Conservation (phyloP, 768 basidiomycete genomes). For the Hebeloma cylindrosporum region DNA sequence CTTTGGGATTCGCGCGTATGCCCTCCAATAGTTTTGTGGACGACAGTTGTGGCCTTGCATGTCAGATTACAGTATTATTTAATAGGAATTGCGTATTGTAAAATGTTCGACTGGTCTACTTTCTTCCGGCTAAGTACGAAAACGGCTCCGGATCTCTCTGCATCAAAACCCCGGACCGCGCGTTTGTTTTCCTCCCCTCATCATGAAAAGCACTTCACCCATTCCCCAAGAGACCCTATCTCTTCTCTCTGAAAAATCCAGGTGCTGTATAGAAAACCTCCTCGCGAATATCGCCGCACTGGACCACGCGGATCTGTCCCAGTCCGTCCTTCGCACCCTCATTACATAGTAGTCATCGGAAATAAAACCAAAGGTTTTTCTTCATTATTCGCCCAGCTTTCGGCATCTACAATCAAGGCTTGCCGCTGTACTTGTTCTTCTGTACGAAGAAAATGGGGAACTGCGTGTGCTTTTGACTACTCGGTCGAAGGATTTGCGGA, state of each 20-base stretch:
- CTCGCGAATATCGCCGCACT: conserved; percentile 23
- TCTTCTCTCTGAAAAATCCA: conserved; percentile 27
- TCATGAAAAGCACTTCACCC: background rate
- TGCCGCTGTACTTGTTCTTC: conserved; percentile 76
- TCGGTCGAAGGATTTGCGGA: conserved; percentile 70
- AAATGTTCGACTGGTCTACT: too few relatives aligned
- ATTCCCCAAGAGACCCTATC: conserved; percentile 22
- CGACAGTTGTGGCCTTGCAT: too few relatives aligned
- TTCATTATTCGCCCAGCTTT: conserved; percentile 24
- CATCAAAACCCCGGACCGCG: conserved; percentile 12
- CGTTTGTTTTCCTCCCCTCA: background rate
- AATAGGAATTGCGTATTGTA: too few relatives aligned
- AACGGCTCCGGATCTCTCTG: background rate
- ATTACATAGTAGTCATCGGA: conserved; percentile 5
- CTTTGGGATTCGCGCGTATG: too few relatives aligned
- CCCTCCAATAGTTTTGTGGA: too few relatives aligned
- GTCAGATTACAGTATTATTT: too few relatives aligned
- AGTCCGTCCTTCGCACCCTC: conserved; percentile 38
- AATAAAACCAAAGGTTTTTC: conserved; percentile 17
- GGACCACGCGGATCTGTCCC: conserved; percentile 53
- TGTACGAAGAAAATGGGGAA: conserved; percentile 69
- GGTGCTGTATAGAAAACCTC: conserved; percentile 42
- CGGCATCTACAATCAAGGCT: conserved; percentile 42
- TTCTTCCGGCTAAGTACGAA: conserved; percentile 7
- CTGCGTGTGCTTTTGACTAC: conserved; percentile 84